Evolutionary conservation across 345 rosid species (phyloP).

Genomic region (Pugionium cornutum): DNA sequence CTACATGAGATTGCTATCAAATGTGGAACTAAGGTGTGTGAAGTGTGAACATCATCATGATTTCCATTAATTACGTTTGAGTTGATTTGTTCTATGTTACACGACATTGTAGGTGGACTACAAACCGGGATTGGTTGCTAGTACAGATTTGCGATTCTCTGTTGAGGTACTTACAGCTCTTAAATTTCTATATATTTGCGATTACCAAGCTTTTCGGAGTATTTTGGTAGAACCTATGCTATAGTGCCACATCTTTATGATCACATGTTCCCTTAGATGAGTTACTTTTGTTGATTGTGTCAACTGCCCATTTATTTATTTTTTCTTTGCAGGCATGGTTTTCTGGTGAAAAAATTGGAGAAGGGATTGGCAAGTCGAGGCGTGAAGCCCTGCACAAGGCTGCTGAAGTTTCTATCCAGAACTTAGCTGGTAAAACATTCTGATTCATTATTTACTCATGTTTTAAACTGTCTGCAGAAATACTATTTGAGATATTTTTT

Average conservation of each 20-base stretch:
- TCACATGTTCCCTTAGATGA: slow-evolving; percentile 15
- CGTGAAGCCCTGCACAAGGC: slow-evolving; percentile 81
- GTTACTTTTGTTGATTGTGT: slow-evolving; percentile 6
- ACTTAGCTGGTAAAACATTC: slow-evolving; percentile 66
- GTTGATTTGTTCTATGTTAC: slow-evolving; percentile 18
- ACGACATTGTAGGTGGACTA: slow-evolving; percentile 73
- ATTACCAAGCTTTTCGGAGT: not conserved
- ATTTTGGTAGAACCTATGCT: slow-evolving; percentile 15
- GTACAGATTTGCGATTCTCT: slow-evolving; percentile 73
- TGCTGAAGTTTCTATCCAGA: slow-evolving; percentile 72
- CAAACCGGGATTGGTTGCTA: slow-evolving; percentile 59
- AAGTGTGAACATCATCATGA: slow-evolving; percentile 16
- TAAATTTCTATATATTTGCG: slow-evolving; percentile 23
- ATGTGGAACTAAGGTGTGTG: slow-evolving; percentile 82
- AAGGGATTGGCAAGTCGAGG: slow-evolving; percentile 83
- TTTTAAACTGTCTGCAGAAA: slow-evolving; percentile 14
- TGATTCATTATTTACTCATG: slow-evolving; percentile 16
- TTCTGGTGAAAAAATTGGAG: slow-evolving; percentile 78
- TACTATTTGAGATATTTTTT: slow-evolving; percentile 17
- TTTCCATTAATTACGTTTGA: slow-evolving; percentile 11
- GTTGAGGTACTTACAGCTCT: slow-evolving; percentile 61
- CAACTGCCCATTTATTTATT: slow-evolving; percentile 4
- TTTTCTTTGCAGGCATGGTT: slow-evolving; percentile 72
- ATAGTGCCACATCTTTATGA: slow-evolving; percentile 16
- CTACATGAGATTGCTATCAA: slow-evolving; percentile 78